Evolutionary conservation across 208 protist species (phyloP).

Genomic region (Trypanosoma theileri): DNA sequence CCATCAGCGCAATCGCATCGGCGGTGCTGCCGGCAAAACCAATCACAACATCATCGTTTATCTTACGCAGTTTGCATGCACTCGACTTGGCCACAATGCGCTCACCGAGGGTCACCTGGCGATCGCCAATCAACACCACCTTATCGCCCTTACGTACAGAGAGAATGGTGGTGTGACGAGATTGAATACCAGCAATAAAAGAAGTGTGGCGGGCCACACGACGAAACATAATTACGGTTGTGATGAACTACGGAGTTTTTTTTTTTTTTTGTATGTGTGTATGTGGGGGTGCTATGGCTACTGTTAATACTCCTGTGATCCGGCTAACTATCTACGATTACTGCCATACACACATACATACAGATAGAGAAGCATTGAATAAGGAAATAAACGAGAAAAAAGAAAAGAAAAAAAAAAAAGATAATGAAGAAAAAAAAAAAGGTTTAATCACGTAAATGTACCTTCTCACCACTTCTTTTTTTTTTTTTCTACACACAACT

Average conservation of each 20-base stretch:
- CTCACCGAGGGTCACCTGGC: slow-evolving; percentile 94
- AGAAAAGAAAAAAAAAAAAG: neutral
- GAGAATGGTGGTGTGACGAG: slow-evolving; percentile 92
- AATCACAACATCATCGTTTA: slow-evolving; percentile 83
- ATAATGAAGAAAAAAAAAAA: neutral
- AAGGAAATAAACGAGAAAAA: no score
- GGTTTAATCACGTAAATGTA: neutral
- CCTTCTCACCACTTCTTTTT: no score
- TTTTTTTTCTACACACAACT: no score
- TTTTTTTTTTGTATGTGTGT: no score
- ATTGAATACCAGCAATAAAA: slow-evolving; percentile 41
- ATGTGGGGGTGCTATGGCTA: no score
- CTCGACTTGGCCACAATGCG: slow-evolving; percentile 90
- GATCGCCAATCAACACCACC: slow-evolving; percentile 93
- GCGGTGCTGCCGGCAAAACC: slow-evolving; percentile 94
- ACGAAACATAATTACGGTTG: slow-evolving; percentile 32
- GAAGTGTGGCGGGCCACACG: slow-evolving; percentile 40
- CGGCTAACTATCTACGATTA: no score
- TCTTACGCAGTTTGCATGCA: slow-evolving; percentile 80
- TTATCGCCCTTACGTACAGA: slow-evolving; percentile 91
- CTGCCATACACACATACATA: neutral
- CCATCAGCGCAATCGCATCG: slow-evolving; percentile 96
- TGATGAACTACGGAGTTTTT: neutral
- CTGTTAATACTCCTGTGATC: no score
- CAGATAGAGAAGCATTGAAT: neutral